phyloP scores from a whole-genome alignment of 805 yeast species.

The Zygosaccharomyces lentus region DNA sequence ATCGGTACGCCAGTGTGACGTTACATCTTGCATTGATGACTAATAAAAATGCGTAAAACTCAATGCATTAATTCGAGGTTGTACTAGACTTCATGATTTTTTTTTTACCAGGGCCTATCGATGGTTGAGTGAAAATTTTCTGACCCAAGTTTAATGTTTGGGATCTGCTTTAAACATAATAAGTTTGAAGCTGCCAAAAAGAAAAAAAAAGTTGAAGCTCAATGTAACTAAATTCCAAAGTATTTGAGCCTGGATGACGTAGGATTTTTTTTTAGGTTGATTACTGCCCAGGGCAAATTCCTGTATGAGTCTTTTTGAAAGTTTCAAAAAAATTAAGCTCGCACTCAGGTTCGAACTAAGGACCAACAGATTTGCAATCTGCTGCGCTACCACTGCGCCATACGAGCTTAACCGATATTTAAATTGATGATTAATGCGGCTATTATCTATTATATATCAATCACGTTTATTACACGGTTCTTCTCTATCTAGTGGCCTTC shows the following conservation, averaged over 20 bases:
- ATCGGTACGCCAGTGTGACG: not conserved
- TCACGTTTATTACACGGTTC: too few species aligned
- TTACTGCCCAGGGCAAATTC: too few species aligned
- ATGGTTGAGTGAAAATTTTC: not conserved
- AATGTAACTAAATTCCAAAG: too few species aligned
- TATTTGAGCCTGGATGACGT: too few species aligned
- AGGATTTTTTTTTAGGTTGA: too few species aligned
- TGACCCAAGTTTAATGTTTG: not conserved
- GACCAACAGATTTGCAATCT: conserved; percentile 99
- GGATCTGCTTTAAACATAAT: not conserved
- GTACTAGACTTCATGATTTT: not conserved
- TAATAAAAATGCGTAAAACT: not conserved
- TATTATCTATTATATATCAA: too few species aligned
- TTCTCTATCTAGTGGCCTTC: too few species aligned
- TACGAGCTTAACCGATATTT: conserved; percentile 52
- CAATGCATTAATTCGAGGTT: not conserved
- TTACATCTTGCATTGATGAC: not conserved
- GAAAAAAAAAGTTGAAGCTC: too few species aligned
- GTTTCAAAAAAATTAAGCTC: conserved; percentile 46
- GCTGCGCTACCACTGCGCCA: conserved; percentile 99
- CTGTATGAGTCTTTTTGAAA: too few species aligned
- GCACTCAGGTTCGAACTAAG: conserved; percentile 94
- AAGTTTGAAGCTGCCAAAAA: too few species aligned
- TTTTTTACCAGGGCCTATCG: too few species aligned
- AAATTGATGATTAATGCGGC: too few species aligned